A percentile compares a stretch with the other conserved stretches of the same genome.
Evolutionary conservation across 345 rosid genomes (phyloP).

Genomic region (Geranium rotundifolium): DNA sequence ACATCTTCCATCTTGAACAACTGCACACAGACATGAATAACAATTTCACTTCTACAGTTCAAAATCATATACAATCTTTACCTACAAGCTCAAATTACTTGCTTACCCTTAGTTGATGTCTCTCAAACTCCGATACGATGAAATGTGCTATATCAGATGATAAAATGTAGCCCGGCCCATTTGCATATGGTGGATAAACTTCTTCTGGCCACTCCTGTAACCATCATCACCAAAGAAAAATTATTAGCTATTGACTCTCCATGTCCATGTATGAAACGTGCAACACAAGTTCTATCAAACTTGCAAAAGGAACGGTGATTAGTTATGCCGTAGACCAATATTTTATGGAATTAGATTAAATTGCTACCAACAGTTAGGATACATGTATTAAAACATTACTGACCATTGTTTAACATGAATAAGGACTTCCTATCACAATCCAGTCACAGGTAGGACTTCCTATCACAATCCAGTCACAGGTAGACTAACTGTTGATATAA

Average conservation of each 20-base stretch:
- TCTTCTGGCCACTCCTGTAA: conserved; percentile 97
- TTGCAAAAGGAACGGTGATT: no score
- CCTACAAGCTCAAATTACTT: not conserved
- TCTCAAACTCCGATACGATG: conserved; percentile 75
- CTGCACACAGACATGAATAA: conserved; percentile 22
- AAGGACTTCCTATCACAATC: no score
- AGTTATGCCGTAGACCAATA: no score
- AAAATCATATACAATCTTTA: not conserved
- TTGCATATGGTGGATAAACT: conserved; percentile 92
- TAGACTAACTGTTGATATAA: no score
- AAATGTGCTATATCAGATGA: conserved; percentile 68
- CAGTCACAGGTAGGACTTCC: no score
- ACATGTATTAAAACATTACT: no score
- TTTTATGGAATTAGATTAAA: no score
- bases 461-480: no score
- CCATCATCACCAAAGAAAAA: conserved; percentile 10
- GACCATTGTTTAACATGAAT: not conserved
- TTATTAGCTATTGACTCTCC: not conserved
- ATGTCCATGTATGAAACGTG: no score
- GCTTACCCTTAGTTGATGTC: conserved; percentile 58
- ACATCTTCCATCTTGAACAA: conserved; percentile 98
- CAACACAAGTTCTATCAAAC: no score
- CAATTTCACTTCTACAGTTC: no score
- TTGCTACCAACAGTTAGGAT: no score
- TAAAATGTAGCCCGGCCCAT: conserved; percentile 85